A percentile compares a stretch with the other conserved stretches of the same genome.
phyloP scores from a whole-genome alignment of 129 eudicot genomes.

The Cynara cardunculus region DNA sequence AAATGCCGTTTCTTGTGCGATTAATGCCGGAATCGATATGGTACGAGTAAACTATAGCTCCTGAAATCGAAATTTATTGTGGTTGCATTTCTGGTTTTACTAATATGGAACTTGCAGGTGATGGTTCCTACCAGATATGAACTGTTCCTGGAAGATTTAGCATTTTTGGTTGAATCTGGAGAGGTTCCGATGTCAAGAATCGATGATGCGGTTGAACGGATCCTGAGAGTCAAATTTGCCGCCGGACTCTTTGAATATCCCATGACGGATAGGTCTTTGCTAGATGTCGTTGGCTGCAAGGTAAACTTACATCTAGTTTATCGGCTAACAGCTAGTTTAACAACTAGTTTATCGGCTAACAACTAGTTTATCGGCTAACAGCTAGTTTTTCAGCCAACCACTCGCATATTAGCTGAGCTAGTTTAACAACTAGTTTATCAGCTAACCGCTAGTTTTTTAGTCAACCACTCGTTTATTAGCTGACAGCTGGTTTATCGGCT shows the following conservation, averaged over 20 bases:
- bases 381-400: too few relatives aligned
- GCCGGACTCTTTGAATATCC: constrained; percentile 89
- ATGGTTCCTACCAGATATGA: constrained; percentile 88
- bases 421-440: neutral
- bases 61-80: neutral
- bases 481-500: too few relatives aligned
- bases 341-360: too few relatives aligned
- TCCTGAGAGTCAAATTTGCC: constrained; percentile 84
- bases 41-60: constrained; percentile 19
- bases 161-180: constrained; percentile 71
- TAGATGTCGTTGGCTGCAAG: constrained; percentile 79
- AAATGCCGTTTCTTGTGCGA: constrained; percentile 48
- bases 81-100: neutral
- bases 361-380: neutral
- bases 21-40: constrained; percentile 73
- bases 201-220: constrained; percentile 92
- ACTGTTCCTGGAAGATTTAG: constrained; percentile 66
- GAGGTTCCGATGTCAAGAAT: constrained; percentile 75
- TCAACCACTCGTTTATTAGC: too few relatives aligned
- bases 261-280: constrained; percentile 68
- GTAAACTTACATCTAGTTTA: constrained; percentile 30
- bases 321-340: too few relatives aligned
- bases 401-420: too few relatives aligned
- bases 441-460: too few relatives aligned
- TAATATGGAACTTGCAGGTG: constrained; percentile 53